A percentile compares a stretch with the other conserved stretches of the same genome.
These are phyloP conservation scores for Sugiyamaella xylanicola DNA, from an alignment of 1,139 yeast species.

Conservation along the genomic window DNA sequence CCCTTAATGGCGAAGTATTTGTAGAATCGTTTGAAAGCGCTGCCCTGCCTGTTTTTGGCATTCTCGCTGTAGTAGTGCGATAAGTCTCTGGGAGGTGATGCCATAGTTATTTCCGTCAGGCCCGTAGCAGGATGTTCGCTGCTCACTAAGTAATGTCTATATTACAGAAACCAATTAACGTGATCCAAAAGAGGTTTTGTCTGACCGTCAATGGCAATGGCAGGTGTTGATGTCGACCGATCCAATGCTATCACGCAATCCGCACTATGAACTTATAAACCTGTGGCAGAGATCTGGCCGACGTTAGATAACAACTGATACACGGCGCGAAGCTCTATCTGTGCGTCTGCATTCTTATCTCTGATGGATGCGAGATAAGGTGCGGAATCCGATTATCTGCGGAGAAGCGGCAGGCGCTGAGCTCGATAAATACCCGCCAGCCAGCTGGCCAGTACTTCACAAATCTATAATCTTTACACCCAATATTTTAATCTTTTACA, in stretches of 20 bases:
- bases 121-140: background rate
- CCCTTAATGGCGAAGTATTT: conserved; percentile 69
- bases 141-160: too few species aligned
- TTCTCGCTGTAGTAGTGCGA: conserved; percentile 69
- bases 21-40: conserved; percentile 76
- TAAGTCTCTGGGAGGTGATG: conserved; percentile 49
- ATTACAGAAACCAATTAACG: too few species aligned
- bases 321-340: conserved; percentile 5
- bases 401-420: too few species aligned
- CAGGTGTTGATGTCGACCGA: background rate
- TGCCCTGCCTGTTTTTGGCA: conserved; percentile 65
- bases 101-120: background rate
- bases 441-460: too few species aligned
- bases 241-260: background rate
- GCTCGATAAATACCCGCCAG: too few species aligned
- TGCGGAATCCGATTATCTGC: conserved; percentile 16
- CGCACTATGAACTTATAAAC: background rate
- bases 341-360: conserved; percentile 10
- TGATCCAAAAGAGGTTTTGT: background rate
- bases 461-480: too few species aligned
- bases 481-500: too few species aligned
- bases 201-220: background rate
- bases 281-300: background rate
- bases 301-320: background rate
- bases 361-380: background rate